Percentiles rank a stretch among this genome's conserved stretches.
Conservation (phyloP, 331 rosid genomes). For the Prunus yedoensis region DNA sequence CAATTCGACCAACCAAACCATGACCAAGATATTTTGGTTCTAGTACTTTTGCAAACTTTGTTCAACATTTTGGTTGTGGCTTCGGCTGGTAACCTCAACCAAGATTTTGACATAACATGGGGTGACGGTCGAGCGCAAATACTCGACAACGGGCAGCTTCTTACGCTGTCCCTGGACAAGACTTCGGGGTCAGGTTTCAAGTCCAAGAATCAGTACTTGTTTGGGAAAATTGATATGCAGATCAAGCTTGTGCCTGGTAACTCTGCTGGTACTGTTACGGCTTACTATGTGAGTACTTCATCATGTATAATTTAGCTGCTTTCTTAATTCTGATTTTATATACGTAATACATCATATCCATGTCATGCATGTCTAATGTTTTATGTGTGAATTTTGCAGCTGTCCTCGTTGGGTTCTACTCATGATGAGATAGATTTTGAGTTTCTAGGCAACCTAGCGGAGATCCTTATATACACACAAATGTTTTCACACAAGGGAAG, state of each 20-base stretch:
- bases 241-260: constrained; percentile 61
- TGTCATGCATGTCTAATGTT: not conserved
- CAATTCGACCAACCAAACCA: not conserved
- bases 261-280: constrained; percentile 70
- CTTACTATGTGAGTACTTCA: constrained; percentile 50
- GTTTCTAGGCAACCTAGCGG: constrained; percentile 66
- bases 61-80: not conserved
- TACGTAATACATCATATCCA: no score
- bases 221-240: constrained; percentile 62
- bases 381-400: constrained; percentile 29
- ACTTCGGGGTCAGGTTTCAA: constrained; percentile 58
- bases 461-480: constrained; percentile 70
- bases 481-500: constrained; percentile 49
- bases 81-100: constrained; percentile 39
- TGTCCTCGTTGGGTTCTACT: constrained; percentile 47
- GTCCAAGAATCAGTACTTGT: constrained; percentile 47
- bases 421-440: constrained; percentile 68
- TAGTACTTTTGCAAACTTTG: not conserved
- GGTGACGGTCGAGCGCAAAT: constrained; percentile 58
- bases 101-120: constrained; percentile 54
- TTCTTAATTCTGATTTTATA: not conserved
- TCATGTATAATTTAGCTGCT: not conserved
- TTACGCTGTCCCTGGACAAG: constrained; percentile 53
- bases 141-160: constrained; percentile 41
- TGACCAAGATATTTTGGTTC: not conserved